Conservation (phyloP, 2,329 filamentous ascomycete genomes). For the Aureobasidium sp. region DNA sequence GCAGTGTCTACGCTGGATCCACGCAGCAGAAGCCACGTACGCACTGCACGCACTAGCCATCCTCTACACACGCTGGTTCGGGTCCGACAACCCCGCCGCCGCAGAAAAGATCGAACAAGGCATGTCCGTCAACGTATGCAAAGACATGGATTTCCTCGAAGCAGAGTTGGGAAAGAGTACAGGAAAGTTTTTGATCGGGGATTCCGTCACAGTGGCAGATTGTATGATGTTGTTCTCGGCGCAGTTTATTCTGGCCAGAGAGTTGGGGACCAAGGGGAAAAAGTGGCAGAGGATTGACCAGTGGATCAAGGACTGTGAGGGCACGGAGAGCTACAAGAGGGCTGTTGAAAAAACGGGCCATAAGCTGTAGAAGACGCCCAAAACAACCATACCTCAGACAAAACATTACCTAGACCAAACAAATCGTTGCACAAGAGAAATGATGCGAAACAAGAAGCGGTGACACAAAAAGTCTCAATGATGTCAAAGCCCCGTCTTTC, state of each 20-base stretch:
- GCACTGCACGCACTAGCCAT: slow-evolving; percentile 40
- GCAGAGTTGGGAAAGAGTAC: slow-evolving; percentile 33
- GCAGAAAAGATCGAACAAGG: slow-evolving; percentile 32
- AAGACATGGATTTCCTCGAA: slow-evolving; percentile 41
- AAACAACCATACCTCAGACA: too few species aligned
- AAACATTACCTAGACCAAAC: too few species aligned
- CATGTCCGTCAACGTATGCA: slow-evolving; percentile 37
- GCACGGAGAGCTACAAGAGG: slow-evolving; percentile 30
- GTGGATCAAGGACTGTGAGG: slow-evolving; percentile 35
- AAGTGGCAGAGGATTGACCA: slow-evolving; percentile 29
- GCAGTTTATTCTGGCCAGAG: slow-evolving; percentile 34
- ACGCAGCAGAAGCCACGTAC: slow-evolving; percentile 43
- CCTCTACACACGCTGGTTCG: slow-evolving; percentile 39
- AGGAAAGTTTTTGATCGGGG: slow-evolving; percentile 37
- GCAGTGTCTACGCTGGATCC: slow-evolving; percentile 38
- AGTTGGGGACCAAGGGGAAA: slow-evolving; percentile 32
- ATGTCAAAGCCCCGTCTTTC: neutral
- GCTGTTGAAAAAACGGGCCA: slow-evolving; percentile 38
- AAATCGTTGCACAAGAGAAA: neutral
- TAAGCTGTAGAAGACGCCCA: slow-evolving; percentile 18
- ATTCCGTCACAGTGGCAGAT: slow-evolving; percentile 38
- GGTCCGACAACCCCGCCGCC: slow-evolving; percentile 24
- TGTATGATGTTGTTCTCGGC: slow-evolving; percentile 40
- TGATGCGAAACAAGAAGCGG: neutral
- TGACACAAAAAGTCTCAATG: neutral